Evolutionary conservation across 1,284 basidiomycete genomes (phyloP), one percentile per base, ranked within the genome.

Genomic region (Sutorius eximius): DNA sequence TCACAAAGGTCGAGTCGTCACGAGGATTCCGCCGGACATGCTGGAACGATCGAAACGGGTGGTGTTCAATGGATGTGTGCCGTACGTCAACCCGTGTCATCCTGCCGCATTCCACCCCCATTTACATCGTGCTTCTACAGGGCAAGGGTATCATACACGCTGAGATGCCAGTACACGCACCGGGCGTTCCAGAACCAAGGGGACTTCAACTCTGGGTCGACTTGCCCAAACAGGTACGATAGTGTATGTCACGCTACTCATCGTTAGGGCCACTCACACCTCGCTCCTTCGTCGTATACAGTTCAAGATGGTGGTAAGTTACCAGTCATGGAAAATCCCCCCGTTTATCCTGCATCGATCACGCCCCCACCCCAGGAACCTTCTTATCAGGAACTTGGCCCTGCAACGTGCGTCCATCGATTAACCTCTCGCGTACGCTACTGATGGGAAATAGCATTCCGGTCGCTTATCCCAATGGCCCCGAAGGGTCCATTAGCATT

Each of bases 21-120:
- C 66, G 95, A 98, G 73, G 96, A 98, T 70, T 96, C 93, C 30
- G 86, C 86, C 5, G 95, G 95, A 2, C 92, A 98, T 72, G 81
- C 82, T 52, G 93, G 93, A 38, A 82, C 78, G 9, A 89, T 98
- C 58, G 83, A 85, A 43, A 74, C 87, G 5, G 95, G 95, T 9
- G 94, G 93, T 53, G 86, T 96, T 3, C 95, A 97, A 67, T 97
- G 93, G 92, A 97, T 97, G 94, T 89, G 86, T 65, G 94, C 93
- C 12, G 91, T 90, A 57, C 73, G 78, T 66, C 20, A 36, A 32
- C 37, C 45, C 22, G 5, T 36, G 5, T 45, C 42, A 22, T 30
- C 32, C 30, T 30, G 0, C 27, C 38, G 2, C 29, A 22, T 51
- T 56, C 29, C 37, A 29, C n/a, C 7, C 37, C 40, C 53, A 34